Evolutionary conservation across 2,329 filamentous ascomycete species (phyloP), one percentile per base, ranked within the genome.

Genomic region (Venturia asperata): DNA sequence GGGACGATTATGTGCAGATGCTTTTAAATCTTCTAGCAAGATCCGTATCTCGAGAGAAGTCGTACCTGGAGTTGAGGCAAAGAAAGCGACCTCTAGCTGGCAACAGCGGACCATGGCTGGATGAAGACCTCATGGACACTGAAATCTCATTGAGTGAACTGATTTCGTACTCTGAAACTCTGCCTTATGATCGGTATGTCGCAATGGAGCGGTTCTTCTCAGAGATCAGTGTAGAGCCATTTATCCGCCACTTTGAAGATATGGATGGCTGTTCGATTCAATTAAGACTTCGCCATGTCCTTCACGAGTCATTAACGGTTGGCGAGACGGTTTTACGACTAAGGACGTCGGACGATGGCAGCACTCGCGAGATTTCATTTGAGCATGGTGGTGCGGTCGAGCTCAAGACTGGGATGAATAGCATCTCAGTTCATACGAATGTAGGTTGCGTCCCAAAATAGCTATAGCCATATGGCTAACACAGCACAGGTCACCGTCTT

Each of bases 1-100:
- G 86, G 67, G 89, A 93, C 63, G 91, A 96, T 67, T 95, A 92
- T 71, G 86, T 92, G 19, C 84, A 85, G 30, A 87, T 90, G 10
- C 82, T 91, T 10, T 79, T 97, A 17, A 88, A 89, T 70, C 78
- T 97, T 1, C 77, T 94, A 13, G 84, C 83, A 9, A 92, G 90
- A 72, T 83, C 85, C 0, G 87, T 75, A 41, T 74, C 73, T 30
- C 60, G 34, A 7, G 37, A 61, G 43, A 47, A 39, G n/a, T 49
- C 39, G 17, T 42, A 39, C 30, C 56, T 65, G 9, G 42, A 61
- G 41, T 60, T 42, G 55, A 65, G 30, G 41, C 65, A 37, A 63
- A 65, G 64, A 49, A 65, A 39, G n/a, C 24, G 49, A n/a, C 43
- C 39, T 39, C 24, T 30, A 7, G 61, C 42, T 30, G 6, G 6